Base-by-base conservation (phyloP, 75 land plant species). In the Pinus albicaulis region DNA sequence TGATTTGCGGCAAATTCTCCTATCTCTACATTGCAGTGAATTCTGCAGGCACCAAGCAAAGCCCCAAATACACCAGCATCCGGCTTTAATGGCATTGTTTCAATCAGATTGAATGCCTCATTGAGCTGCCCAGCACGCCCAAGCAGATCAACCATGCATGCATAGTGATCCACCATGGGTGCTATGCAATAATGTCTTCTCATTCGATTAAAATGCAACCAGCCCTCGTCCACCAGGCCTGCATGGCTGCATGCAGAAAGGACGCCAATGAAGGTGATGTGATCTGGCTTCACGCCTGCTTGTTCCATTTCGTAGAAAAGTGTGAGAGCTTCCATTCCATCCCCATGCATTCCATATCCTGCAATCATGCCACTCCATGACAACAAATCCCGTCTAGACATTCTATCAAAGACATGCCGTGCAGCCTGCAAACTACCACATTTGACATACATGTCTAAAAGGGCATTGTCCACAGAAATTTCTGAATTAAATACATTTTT, bases 391-490 rank as follows among this genome's bases (percentile, higher is more conserved):
- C 77, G 79, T 23, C 74, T 56, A 12, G 17, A 59, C 70, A 86
- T 55, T 23, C 62, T 34, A 85, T 74, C 71, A 91, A 91, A 24
- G 89, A 22, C 16, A 48, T 41, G 65, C 8, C 48, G 61, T 57
- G 92, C 76, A 44, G 74, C 57, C 23, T 82, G 78, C 53, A 91
- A 61, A 38, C 78, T 73, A 3, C 89, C 92, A 78, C 87, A 78
- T 66, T 91, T 91, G 25, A 87, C 93, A 89, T 91, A 89, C 93
- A 91, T 89, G 63, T 89, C 89, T 25, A 91, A 78, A 10, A 86
- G 63, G 20, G 93, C 80, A 74, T 82, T 86, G 26, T 71, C 60
- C 48, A 91, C 77, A 72, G 76, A 81, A 11, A 60, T 34, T 55
- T 90, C 86, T 14, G 78, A 76, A 5, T 48, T 11, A 24, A 84